These are phyloP conservation scores for Tricholoma sp. DNA, from an alignment of 768 basidiomycete species.

Conservation along the genomic window DNA sequence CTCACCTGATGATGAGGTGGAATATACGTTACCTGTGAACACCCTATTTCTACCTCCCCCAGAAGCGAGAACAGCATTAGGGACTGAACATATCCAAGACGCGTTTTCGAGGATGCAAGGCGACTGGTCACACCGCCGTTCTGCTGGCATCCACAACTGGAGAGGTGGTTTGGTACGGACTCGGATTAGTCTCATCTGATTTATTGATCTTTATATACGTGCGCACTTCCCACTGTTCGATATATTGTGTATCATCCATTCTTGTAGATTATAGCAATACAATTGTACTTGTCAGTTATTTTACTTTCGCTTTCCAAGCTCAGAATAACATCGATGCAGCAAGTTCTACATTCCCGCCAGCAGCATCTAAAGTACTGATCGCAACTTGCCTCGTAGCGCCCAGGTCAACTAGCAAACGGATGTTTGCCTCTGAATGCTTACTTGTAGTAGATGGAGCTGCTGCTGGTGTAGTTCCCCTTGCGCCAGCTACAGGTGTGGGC, in stretches of 20 bases:
- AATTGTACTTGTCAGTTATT: constrained; percentile 7
- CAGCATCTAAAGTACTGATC: constrained; percentile 67
- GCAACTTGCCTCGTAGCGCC: constrained; percentile 79
- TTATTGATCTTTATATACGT: constrained; percentile 1
- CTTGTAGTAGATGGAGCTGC: constrained; percentile 19
- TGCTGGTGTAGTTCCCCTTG: constrained; percentile 16
- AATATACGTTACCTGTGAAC: constrained; percentile 61
- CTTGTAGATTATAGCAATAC: constrained; percentile 21
- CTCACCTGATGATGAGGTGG: constrained; percentile 56
- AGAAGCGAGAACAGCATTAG: constrained; percentile 72
- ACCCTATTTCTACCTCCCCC: constrained; percentile 79
- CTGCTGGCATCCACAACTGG: constrained; percentile 88
- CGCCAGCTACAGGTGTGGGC: constrained; percentile 24
- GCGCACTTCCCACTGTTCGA: constrained; percentile 4
- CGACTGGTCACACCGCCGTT: constrained; percentile 75
- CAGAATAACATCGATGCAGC: constrained; percentile 86
- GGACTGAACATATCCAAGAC: constrained; percentile 86
- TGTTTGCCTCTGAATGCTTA: constrained; percentile 52
- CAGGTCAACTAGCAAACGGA: constrained; percentile 66
- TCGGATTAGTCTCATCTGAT: constrained; percentile 70
- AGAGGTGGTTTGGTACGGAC: constrained; percentile 80
- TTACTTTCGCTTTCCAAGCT: constrained; percentile 4
- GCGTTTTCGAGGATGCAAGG: constrained; percentile 89
- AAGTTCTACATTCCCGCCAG: constrained; percentile 82
- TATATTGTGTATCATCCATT: constrained; percentile 19